A percentile compares a stretch with the other conserved stretches of the same genome.
These are phyloP conservation scores for Fistulina hepatica DNA, from an alignment of 1,284 basidiomycete species.

Conservation along the genomic window DNA sequence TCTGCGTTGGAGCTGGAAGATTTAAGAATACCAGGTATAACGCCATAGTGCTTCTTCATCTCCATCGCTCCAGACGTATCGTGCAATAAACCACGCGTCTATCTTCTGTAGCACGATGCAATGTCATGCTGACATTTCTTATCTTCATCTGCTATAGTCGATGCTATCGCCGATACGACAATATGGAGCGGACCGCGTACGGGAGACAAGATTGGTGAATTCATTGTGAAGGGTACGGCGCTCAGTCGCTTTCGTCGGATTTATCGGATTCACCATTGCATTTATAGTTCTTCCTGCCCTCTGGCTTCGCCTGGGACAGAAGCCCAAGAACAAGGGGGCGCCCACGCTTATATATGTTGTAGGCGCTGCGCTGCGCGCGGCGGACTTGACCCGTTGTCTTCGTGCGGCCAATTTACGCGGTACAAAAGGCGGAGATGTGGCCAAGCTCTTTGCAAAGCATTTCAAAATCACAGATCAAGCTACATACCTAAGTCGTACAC, in stretches of 20 bases:
- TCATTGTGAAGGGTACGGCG: conserved; percentile 55
- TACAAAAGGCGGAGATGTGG: conserved; percentile 73
- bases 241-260: conserved; percentile 1
- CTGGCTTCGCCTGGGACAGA: conserved; percentile 56
- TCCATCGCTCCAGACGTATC: too few species aligned
- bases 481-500: conserved; percentile 61
- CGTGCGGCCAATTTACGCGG: conserved; percentile 57
- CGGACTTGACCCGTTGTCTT: conserved; percentile 62
- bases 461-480: conserved; percentile 76
- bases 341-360: conserved; percentile 71
- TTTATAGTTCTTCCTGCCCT: conserved; percentile 53
- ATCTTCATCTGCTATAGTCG: conserved; percentile 4
- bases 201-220: conserved; percentile 56
- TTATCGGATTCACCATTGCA: conserved; percentile 2
- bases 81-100: too few species aligned
- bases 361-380: conserved; percentile 69
- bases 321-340: conserved; percentile 61
- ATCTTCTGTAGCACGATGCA: background rate
- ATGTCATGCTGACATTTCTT: conserved; percentile 13
- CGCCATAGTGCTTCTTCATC: conserved; percentile 3
- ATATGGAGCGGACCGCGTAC: conserved; percentile 58
- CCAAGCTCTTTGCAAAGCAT: conserved; percentile 80
- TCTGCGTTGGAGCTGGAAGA: conserved; percentile 66
- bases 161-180: conserved; percentile 56
- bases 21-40: conserved; percentile 55